Base-by-base conservation (phyloP, 2,329 filamentous ascomycete species). In the Paecilomyces variotii region DNA sequence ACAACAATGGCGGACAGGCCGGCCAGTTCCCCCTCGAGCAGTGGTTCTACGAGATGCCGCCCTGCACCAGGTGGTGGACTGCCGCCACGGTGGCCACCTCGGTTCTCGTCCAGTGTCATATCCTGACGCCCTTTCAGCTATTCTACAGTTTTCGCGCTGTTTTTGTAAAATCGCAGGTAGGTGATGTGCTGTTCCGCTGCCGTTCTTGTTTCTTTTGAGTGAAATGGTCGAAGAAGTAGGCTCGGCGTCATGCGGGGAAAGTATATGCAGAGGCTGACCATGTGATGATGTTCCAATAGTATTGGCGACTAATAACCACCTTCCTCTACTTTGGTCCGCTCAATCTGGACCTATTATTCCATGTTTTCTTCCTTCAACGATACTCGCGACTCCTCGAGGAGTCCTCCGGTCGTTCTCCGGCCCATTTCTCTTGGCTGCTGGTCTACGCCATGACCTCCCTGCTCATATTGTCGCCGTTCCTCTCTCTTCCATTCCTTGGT, bases 11-110 rank as follows among this genome's bases (percentile, higher is more conserved):
- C 54, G 76, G 70, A 12, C 75, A 78, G 58, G 78, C 78, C 62
- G 79, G 80, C 58, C 82, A 84, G 62, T 81, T 96, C 69, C 94
- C 93, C 50, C 82, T 99, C 6, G 94, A 97, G 76, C 88, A 93
- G 66, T 99, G 94, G 94, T 97, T 97, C 76, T 97, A 91, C 83
- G 94, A 99, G 75, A 97, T 97, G 89, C 94, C 94, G 2, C 86
- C 94, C 27, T 96, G 92, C 75, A 99, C 94, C 39, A 82, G 94
- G 61, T 95, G 90, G 87, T 99, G 94, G 94, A 97, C 94, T 25
- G 92, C 91, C 26, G 91, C 92, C 3, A 96, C 92, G 0, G 86
- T 97, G 50, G 79, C 91, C 59, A 94, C 89, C 10, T 96, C 91
- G 65, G 86, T 91, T 14, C 79, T 97, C 66, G 91, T 97, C 4